A percentile compares a stretch with the other conserved stretches of the same genome.
Evolutionary conservation across 805 yeast genomes (phyloP).

Genomic region (Zygosaccharomyces rouxii): DNA sequence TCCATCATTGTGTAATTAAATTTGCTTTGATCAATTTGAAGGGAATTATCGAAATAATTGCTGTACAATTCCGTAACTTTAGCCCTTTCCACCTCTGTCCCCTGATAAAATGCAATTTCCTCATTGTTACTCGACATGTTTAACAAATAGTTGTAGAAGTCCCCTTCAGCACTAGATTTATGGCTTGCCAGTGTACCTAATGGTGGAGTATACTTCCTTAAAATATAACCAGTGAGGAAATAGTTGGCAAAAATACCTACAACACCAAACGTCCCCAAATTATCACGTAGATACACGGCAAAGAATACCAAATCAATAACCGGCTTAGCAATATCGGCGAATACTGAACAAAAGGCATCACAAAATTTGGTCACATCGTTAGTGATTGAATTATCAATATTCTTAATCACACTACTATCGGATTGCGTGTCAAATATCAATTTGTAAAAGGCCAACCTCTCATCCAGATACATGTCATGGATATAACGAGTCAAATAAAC

Average conservation of each 20-base stretch:
- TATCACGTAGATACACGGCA: conserved; percentile 76
- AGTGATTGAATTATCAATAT: conserved; percentile 76
- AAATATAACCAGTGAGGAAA: conserved; percentile 67
- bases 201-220: conserved; percentile 75
- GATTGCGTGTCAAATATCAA: conserved; percentile 53
- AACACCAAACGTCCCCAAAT: conserved; percentile 82
- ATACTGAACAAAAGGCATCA: conserved; percentile 74
- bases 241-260: conserved; percentile 78
- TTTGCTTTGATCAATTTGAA: conserved; percentile 51
- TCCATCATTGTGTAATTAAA: conserved; percentile 71
- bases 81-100: conserved; percentile 69
- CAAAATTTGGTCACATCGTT: conserved; percentile 79
- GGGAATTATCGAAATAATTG: conserved; percentile 51
- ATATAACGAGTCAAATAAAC: conserved; percentile 77
- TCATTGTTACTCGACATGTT: conserved; percentile 85
- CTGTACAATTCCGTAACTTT: conserved; percentile 59
- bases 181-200: conserved; percentile 72
- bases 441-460: conserved; percentile 78
- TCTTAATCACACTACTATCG: conserved; percentile 46
- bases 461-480: conserved; percentile 84
- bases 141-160: conserved; percentile 79
- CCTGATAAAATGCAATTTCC: conserved; percentile 92
- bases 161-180: conserved; percentile 79
- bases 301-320: conserved; percentile 80
- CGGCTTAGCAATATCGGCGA: conserved; percentile 89